Evolutionary conservation across 1,284 basidiomycete species (phyloP), one percentile per base, ranked within the genome.

Genomic region (Trichosporon ovoides): DNA sequence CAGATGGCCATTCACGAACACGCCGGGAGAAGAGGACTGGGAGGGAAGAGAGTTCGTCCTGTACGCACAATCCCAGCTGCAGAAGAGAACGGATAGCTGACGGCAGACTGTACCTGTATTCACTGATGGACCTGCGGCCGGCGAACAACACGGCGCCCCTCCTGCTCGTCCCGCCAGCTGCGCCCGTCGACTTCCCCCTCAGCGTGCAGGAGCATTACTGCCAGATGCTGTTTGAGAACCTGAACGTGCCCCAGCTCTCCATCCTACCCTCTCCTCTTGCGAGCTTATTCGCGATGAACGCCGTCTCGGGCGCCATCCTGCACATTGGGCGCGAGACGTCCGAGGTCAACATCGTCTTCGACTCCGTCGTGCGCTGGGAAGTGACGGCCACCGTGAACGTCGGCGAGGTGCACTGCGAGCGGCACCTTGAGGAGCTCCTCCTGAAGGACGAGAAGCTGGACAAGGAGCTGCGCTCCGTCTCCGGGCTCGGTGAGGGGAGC

Each of bases 171-270:
- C 75, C 72, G 3, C 85, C 87, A 19, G 82, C 92, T 20, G 83
- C 89, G 16, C 83, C 68, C 4, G 61, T 71, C 3, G 61, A 66
- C 1, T 59, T 77, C 5, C 68, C 75, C 0, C 66, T 77, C 7
- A 82, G 89, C 16, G 83, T 88, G 54, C 81, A 83, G 55, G 82
- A 84, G 6, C 83, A 87, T 70, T 90, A 95, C 69, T 88, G 87
- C 64, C 91, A 90, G 71, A 82, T 93, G 57, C 92, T 95, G 73
- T 98, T 98, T 71, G 94, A 98, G 73, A 84, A 87, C n/a, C 90
- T 97, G 82, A 96, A 97, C 72, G 86, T 88, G 43, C 89, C 95
- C 3, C 88, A 86, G 28, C 85, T 97, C 64, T 84, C 85, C 43
- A 81, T 96, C 64, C 81, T 95, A 40, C 89, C 95, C 61, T 85